phyloP scores from a whole-genome alignment of 2,329 filamentous ascomycete species.

The Periconia sp. region DNA sequence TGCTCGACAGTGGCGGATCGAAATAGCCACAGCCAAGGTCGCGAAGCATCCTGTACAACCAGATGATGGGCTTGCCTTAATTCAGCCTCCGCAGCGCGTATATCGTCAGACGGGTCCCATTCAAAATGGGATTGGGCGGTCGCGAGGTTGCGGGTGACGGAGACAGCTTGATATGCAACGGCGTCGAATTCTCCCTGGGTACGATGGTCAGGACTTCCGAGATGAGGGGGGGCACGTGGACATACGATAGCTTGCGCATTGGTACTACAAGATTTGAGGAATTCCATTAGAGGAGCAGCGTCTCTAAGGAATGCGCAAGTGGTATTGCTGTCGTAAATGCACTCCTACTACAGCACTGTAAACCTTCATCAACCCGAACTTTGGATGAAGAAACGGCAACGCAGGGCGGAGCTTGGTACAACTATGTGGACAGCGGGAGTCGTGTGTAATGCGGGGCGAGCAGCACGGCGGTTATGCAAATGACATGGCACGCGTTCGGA shows the following conservation, averaged over 20 bases:
- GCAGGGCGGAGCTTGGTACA: background rate
- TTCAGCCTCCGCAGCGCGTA: conserved; percentile 33
- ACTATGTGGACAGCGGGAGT: conserved; percentile 7
- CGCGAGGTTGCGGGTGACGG: conserved; percentile 25
- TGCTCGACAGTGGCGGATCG: conserved; percentile 27
- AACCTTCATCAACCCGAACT: conserved; percentile 41
- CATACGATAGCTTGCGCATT: conserved; percentile 44
- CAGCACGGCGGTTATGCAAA: conserved; percentile 18
- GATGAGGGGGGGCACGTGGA: background rate
- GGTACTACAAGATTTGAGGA: conserved; percentile 40
- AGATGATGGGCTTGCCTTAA: conserved; percentile 30
- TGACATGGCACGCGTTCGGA: conserved; percentile 26
- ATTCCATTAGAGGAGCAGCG: conserved; percentile 41
- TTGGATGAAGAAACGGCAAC: conserved; percentile 10
- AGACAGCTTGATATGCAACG: conserved; percentile 40
- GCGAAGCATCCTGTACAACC: conserved; percentile 32
- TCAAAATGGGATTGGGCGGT: conserved; percentile 16
- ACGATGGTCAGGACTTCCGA: conserved; percentile 14
- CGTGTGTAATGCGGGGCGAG: conserved; percentile 1
- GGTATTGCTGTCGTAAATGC: conserved; percentile 39
- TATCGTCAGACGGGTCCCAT: conserved; percentile 24
- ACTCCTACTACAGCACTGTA: conserved; percentile 36
- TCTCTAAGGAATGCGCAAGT: conserved; percentile 42
- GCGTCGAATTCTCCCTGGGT: conserved; percentile 40
- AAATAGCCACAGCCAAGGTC: conserved; percentile 40